Evolutionary conservation across 441 rosid species (phyloP).

Genomic region (Pelargonium citronellum): DNA sequence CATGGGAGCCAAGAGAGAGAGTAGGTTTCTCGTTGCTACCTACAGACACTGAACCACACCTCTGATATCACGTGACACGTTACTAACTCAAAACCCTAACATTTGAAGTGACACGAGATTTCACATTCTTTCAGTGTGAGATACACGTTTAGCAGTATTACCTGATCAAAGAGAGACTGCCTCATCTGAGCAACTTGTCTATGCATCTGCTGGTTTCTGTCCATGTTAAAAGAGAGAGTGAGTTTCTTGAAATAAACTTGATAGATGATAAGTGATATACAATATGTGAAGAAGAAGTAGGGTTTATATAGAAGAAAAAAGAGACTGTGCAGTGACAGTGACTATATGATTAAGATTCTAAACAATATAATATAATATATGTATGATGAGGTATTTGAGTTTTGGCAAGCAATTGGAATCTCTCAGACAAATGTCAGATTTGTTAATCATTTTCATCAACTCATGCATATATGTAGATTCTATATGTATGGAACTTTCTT

Average conservation of each 20-base stretch:
- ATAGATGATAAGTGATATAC: constrained; percentile 16
- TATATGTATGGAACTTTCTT: background rate
- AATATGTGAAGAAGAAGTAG: constrained; percentile 22
- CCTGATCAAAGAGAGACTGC: constrained; percentile 90
- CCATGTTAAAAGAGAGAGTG: constrained; percentile 26
- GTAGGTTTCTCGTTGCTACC: too few species aligned
- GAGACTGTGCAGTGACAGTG: background rate
- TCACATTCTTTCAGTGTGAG: too few species aligned
- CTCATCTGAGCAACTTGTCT: constrained; percentile 66
- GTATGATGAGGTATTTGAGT: background rate
- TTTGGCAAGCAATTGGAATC: constrained; percentile 29
- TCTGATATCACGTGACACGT: too few species aligned
- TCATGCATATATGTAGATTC: constrained; percentile 15
- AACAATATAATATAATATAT: too few species aligned
- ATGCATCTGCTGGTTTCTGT: constrained; percentile 40
- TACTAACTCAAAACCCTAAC: too few species aligned
- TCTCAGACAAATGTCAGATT: constrained; percentile 11
- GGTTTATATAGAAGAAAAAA: constrained; percentile 39
- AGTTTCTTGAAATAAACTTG: background rate
- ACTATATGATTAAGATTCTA: too few species aligned
- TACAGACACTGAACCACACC: too few species aligned
- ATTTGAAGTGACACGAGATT: too few species aligned
- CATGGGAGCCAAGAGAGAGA: too few species aligned
- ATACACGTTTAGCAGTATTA: too few species aligned
- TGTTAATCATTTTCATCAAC: constrained; percentile 11